Conservation (phyloP, 2,329 filamentous ascomycete genomes). For the Xylariomycetidae sp. region DNA sequence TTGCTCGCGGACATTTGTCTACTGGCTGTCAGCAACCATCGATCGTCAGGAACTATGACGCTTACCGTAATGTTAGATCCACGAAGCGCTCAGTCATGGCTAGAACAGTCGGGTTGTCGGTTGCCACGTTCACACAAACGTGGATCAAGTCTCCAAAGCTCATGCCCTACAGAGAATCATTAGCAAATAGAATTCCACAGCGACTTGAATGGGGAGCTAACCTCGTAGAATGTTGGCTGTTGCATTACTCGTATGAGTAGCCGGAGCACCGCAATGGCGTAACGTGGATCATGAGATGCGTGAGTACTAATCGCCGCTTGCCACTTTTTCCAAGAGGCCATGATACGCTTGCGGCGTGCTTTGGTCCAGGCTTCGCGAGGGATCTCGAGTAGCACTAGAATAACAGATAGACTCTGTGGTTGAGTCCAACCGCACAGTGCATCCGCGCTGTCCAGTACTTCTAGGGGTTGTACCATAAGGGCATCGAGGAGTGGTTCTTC, state of each 20-base stretch:
- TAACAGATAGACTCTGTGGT: slow-evolving; percentile 13
- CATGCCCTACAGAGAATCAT: slow-evolving; percentile 18
- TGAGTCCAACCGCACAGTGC: slow-evolving; percentile 19
- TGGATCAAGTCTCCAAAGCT: slow-evolving; percentile 23
- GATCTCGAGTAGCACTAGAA: slow-evolving; percentile 20
- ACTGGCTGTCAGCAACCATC: slow-evolving; percentile 10
- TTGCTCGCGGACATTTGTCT: slow-evolving; percentile 23
- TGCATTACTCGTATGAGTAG: slow-evolving; percentile 23
- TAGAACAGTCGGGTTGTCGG: slow-evolving; percentile 8
- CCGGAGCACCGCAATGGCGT: slow-evolving; percentile 18
- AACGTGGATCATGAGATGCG: slow-evolving; percentile 15
- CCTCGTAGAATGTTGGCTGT: slow-evolving; percentile 28
- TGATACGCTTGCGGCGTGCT: slow-evolving; percentile 25
- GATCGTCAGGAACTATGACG: background rate
- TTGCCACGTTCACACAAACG: slow-evolving; percentile 15
- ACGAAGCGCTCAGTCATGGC: slow-evolving; percentile 20
- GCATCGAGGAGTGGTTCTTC: slow-evolving; percentile 21
- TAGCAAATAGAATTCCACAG: background rate
- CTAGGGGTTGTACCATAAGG: slow-evolving; percentile 20
- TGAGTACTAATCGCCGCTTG: slow-evolving; percentile 14
- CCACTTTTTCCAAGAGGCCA: slow-evolving; percentile 26
- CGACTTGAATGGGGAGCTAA: slow-evolving; percentile 12
- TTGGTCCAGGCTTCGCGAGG: slow-evolving; percentile 22
- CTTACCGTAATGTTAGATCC: slow-evolving; percentile 22
- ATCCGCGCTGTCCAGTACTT: slow-evolving; percentile 16